Evolutionary conservation across 2,329 filamentous ascomycete species (phyloP).

Genomic region (Colletotrichum magnum): DNA sequence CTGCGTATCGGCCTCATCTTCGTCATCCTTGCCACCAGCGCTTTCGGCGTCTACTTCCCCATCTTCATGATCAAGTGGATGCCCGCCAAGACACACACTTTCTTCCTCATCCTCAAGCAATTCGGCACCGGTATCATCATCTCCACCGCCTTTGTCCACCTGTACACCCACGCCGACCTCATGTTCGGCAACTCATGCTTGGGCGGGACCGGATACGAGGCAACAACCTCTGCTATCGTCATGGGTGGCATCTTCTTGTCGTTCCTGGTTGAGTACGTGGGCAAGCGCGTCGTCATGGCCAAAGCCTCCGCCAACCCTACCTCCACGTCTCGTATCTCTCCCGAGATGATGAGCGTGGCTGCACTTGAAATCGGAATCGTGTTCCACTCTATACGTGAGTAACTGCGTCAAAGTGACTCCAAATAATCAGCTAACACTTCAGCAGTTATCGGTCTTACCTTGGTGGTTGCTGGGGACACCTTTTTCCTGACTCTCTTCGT

Average conservation of each 20-base stretch:
- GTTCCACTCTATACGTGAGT: constrained; percentile 81
- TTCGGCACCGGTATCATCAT: constrained; percentile 82
- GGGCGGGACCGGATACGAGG: constrained; percentile 76
- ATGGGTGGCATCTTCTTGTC: constrained; percentile 83
- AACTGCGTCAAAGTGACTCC: too few species aligned
- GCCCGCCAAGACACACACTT: constrained; percentile 60
- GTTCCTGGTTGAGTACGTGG: constrained; percentile 78
- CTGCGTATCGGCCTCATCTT: constrained; percentile 81
- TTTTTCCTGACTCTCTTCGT: constrained; percentile 71
- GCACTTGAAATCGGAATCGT: constrained; percentile 81
- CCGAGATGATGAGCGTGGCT: too few species aligned
- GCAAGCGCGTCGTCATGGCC: constrained; percentile 68
- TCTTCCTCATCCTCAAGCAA: constrained; percentile 78
- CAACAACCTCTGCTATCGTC: constrained; percentile 77
- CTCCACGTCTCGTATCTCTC: constrained; percentile 47
- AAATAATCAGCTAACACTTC: constrained; percentile 42
- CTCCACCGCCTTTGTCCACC: constrained; percentile 78
- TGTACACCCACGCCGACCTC: constrained; percentile 79
- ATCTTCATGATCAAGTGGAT: constrained; percentile 74
- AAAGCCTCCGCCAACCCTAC: constrained; percentile 45
- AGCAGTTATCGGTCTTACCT: constrained; percentile 73
- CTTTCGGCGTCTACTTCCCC: constrained; percentile 66
- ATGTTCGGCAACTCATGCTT: constrained; percentile 82
- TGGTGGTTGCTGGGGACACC: constrained; percentile 71
- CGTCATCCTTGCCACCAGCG: constrained; percentile 77